Evolutionary conservation across 2,329 filamentous ascomycete species (phyloP), one percentile per base, ranked within the genome.

Genomic region (Aspergillus uvarum): DNA sequence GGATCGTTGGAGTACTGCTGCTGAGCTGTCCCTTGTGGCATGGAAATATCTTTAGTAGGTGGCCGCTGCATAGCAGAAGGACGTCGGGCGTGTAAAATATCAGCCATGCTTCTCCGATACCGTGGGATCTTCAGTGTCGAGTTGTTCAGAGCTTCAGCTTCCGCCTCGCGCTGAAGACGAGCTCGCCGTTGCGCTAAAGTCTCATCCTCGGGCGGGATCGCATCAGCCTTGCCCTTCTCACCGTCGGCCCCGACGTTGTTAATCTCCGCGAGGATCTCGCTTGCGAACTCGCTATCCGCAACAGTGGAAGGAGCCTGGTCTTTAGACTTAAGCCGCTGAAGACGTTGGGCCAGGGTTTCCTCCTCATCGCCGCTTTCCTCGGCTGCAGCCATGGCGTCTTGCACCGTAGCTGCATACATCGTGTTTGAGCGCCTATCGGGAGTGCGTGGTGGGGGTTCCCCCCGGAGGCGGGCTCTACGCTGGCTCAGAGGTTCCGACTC

Each of bases 401-500:
- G 66, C 3, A 67, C 59, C 29, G 69, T 68, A 11, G 71, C 65
- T 14, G 73, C 68, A 58, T 76, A 70, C 61, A 77, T 72, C 5
- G 73, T 73, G 57, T 68, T 73, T n/a, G 72, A 67, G 3, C 73
- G 72, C 47, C 71, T 68, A 8, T 71, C 69, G 5, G 65, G 67
- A 8, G 66, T 66, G 5, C 71, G 72, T 6, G 78, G 72, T 12
- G 66, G 65, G 10, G 68, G 67, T 48, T 84, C 81, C 42, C 90
- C 91, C 48, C 88, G 84, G 6, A 97, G 81, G 58, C 93, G 84
- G 47, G 89, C 89, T 51, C 91, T 87, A 2, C 93, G 88, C 44
- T 83, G 83, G 68, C 89, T 92, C 21, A 97, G 80, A 0, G 95
- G 93, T 73, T 98, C 95, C 58, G 92, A 95, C 69, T 99, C 95